Evolutionary conservation across 257 asterid species (phyloP).

Genomic region (Solanum sparsipilum): DNA sequence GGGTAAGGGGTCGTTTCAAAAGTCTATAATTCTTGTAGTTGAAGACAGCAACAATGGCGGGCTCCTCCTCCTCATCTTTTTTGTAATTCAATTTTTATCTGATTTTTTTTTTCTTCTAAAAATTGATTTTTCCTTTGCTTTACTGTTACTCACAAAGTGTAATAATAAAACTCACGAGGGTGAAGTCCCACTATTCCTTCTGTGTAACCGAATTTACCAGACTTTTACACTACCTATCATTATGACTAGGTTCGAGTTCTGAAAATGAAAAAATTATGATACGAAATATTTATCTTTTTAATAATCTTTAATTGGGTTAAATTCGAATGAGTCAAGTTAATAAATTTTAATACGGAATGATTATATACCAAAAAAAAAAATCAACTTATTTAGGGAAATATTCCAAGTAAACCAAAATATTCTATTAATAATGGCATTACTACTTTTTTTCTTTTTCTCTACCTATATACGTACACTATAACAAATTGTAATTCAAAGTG

Average conservation of each 20-base stretch:
- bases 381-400: not conserved
- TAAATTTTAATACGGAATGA: not conserved
- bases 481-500: not conserved
- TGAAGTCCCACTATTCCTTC: not conserved
- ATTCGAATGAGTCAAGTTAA: not conserved
- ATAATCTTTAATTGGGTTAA: not conserved
- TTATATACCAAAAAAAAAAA: not conserved
- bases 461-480: not conserved
- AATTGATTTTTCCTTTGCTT: constrained; percentile 33
- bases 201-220: not conserved
- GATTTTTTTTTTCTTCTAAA: not conserved
- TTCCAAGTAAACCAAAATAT: not conserved
- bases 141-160: constrained; percentile 36
- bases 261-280: not conserved
- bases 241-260: not conserved
- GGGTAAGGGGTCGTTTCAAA: constrained; percentile 34
- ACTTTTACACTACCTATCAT: not conserved
- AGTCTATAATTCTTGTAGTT: constrained; percentile 14
- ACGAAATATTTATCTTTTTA: not conserved
- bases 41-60: constrained; percentile 14
- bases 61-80: not conserved
- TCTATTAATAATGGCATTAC: not conserved
- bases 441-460: not conserved
- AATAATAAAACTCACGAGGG: constrained; percentile 4
- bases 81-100: not conserved